Evolutionary conservation across 2,329 filamentous ascomycete genomes (phyloP), one percentile per base, ranked within the genome.

Genomic region (Calonectria fujianensis): DNA sequence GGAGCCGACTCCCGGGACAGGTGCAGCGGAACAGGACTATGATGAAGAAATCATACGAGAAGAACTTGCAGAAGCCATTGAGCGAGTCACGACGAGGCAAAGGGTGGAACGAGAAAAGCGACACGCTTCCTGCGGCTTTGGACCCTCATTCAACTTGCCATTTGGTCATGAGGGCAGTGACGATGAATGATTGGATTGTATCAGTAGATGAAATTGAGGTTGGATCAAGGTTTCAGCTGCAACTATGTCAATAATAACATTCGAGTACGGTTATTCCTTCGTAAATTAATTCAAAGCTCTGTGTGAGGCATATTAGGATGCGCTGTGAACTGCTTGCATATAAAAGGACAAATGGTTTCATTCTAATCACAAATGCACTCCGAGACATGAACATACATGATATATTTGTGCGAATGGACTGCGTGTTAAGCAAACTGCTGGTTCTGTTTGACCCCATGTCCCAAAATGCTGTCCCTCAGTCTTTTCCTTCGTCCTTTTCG

Each of bases 101-200:
- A 54, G 18, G 31, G 24, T 52, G 29, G 72, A 69, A 8, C 59
- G 51, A 14, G 31, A 66, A 39, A 65, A 27, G 24, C 3, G 29
- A 24, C 51, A 37, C n/a, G 31, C 37, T 4, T 11, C 50, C 6
- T 74, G 72, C 50, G 54, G 51, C 5, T 74, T 74, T 16, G 72
- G 72, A 6, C 72, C 72, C 6, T 65, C 72, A 41, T 74, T 74
- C n/a, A 50, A 65, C 37, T 37, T 70, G 50, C 45, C 59, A 29
- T 74, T 74, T 20, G 35, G 11, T n/a, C 31, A 63, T 9, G 64
- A 52, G 37, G 27, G 11, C 24, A 69, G 51, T 14, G 37, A 48
- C 24, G 51, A 50, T 27, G 52, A 69, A 9, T 69, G 11, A 69
- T 35, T 7, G n/a, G 35, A 29, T 27, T 13, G 8, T 4, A 39